Conservation (phyloP, 345 rosid genomes). For the Carallia brachiata region DNA sequence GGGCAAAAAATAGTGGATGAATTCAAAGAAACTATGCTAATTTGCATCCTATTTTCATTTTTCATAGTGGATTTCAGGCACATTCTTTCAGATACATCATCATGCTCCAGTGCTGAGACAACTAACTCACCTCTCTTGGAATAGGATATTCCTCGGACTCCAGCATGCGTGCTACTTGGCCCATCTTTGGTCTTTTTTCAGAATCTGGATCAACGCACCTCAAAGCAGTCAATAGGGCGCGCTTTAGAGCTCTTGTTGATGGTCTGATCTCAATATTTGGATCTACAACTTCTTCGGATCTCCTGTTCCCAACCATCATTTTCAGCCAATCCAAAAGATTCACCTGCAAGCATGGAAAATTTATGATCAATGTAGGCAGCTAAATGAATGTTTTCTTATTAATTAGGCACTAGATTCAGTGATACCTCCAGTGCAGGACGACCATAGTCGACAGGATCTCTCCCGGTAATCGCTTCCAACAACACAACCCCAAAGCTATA, state of each 20-base stretch:
- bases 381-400: not conserved
- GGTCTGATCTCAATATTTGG: conserved; percentile 85
- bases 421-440: conserved; percentile 82
- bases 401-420: not conserved
- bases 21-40: not conserved
- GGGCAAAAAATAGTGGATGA: too few species aligned
- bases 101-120: not conserved
- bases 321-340: conserved; percentile 97
- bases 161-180: conserved; percentile 99
- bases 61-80: too few species aligned
- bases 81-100: not conserved
- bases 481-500: conserved; percentile 95
- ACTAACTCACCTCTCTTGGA: conserved; percentile 78
- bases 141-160: conserved; percentile 96
- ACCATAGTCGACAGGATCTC: conserved; percentile 97
- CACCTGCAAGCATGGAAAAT: conserved; percentile 47
- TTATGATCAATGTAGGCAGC: not conserved
- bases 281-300: conserved; percentile 92
- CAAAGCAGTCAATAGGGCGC: conserved; percentile 87
- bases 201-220: conserved; percentile 97
- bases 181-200: conserved; percentile 90
- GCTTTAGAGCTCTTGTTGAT: conserved; percentile 80
- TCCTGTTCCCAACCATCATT: conserved; percentile 95
- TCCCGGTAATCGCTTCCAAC: conserved; percentile 86
- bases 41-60: too few species aligned